Evolutionary conservation across 2,329 filamentous ascomycete genomes (phyloP).

Genomic region (Penicillium aurantiogriseum): DNA sequence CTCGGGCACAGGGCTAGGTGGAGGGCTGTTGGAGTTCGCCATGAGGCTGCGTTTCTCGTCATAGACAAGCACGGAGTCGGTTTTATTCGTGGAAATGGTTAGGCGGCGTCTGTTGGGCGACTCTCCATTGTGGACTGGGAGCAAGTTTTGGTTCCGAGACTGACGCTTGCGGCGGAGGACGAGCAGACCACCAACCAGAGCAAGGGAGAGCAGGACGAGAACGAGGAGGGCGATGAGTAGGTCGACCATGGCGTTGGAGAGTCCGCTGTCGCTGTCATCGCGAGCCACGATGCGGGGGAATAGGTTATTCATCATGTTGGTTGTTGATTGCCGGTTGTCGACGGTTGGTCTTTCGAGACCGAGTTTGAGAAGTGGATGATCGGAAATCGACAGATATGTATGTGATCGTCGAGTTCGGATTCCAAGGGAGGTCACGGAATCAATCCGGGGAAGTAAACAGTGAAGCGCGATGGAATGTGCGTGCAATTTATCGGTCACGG

Average conservation of each 20-base stretch:
- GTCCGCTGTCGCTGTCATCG: constrained; percentile 46
- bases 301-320: constrained; percentile 39
- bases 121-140: constrained; percentile 67
- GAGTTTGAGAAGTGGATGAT: background rate
- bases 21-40: constrained; percentile 70
- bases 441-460: constrained; percentile 15
- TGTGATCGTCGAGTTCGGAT: constrained; percentile 21
- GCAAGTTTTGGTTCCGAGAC: constrained; percentile 51
- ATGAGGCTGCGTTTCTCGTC: constrained; percentile 78
- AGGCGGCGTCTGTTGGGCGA: constrained; percentile 57
- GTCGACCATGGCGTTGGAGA: constrained; percentile 65
- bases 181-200: constrained; percentile 67
- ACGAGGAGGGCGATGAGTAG: constrained; percentile 77
- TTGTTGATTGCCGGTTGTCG: constrained; percentile 9
- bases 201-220: constrained; percentile 69
- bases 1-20: constrained; percentile 83
- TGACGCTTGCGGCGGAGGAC: constrained; percentile 68
- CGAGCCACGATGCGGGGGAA: constrained; percentile 52
- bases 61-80: constrained; percentile 72
- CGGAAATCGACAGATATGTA: constrained; percentile 5
- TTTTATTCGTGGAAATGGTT: constrained; percentile 59
- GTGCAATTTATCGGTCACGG: background rate
- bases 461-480: background rate
- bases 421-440: constrained; percentile 21
- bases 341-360: background rate